These are phyloP conservation scores for Ustanciosporium gigantosporum DNA, from an alignment of 1,284 basidiomycete genomes.

Conservation along the genomic window DNA sequence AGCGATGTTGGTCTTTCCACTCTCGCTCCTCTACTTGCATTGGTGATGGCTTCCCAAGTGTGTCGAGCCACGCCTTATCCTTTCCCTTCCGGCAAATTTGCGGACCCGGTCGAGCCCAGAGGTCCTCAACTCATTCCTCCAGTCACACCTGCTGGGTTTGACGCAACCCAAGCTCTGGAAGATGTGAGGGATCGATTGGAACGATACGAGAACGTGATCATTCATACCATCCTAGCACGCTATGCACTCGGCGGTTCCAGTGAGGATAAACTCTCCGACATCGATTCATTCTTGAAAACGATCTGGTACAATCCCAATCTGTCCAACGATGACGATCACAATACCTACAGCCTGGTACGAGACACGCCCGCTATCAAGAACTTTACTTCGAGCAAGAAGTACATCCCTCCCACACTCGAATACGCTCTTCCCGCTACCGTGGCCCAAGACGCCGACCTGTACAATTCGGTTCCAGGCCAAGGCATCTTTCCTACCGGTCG, in stretches of 20 bases:
- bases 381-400: neutral
- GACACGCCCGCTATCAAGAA: neutral
- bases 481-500: conserved; percentile 12
- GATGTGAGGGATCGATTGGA: neutral
- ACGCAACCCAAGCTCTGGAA: too few relatives aligned
- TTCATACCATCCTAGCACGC: neutral
- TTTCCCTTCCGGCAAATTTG: too few relatives aligned
- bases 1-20: too few relatives aligned
- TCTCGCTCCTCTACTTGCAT: too few relatives aligned
- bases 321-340: neutral
- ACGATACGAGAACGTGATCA: neutral
- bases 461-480: conserved; percentile 1
- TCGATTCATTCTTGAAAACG: too few relatives aligned
- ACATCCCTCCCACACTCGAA: neutral
- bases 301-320: too few relatives aligned
- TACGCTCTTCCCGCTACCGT: neutral
- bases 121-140: too few relatives aligned
- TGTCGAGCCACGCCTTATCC: too few relatives aligned
- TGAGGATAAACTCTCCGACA: too few relatives aligned
- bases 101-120: too few relatives aligned
- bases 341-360: neutral
- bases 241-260: neutral
- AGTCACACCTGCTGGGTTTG: too few relatives aligned
- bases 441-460: conserved; percentile 1
- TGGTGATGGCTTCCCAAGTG: too few relatives aligned